Percentiles rank a stretch among this genome's conserved stretches.
These are phyloP conservation scores for Fusarium dlaminii DNA, from an alignment of 2,329 filamentous ascomycete genomes.

Conservation along the genomic window DNA sequence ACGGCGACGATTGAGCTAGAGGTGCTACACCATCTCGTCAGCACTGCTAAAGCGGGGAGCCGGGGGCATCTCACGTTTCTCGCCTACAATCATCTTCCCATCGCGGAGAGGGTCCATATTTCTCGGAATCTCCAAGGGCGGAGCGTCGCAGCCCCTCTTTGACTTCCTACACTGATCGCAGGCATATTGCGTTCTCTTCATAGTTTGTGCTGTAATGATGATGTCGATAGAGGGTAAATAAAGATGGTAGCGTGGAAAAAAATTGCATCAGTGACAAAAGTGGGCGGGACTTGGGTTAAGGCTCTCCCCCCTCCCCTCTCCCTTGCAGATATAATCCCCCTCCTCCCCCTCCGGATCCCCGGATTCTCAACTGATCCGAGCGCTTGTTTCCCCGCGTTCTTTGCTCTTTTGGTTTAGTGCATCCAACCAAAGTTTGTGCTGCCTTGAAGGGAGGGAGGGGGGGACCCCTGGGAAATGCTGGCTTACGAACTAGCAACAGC, in stretches of 20 bases:
- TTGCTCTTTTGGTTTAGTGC: constrained; percentile 9
- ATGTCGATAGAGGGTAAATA: background rate
- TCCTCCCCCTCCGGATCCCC: constrained; percentile 15
- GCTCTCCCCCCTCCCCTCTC: background rate
- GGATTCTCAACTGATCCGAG: constrained; percentile 13
- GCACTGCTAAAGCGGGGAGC: background rate
- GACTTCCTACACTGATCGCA: constrained; percentile 24
- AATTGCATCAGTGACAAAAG: background rate
- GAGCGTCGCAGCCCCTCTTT: constrained; percentile 20
- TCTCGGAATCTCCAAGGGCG: background rate
- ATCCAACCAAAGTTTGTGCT: background rate
- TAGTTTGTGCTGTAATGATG: background rate
- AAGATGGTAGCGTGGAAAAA: background rate
- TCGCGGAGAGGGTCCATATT: constrained; percentile 4
- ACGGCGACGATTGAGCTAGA: constrained; percentile 22
- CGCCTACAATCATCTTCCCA: constrained; percentile 20
- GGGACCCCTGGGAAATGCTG: background rate
- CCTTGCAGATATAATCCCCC: background rate
- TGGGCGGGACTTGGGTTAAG: background rate
- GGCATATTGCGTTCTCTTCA: constrained; percentile 25
- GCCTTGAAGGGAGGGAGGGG: background rate
- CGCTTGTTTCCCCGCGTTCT: constrained; percentile 20
- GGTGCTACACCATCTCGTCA: background rate
- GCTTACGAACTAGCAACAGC: background rate
- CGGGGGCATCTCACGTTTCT: constrained; percentile 8